Evolutionary conservation across 2,329 filamentous ascomycete genomes (phyloP), one percentile per base, ranked within the genome.

Genomic region (Monascus ruber): DNA sequence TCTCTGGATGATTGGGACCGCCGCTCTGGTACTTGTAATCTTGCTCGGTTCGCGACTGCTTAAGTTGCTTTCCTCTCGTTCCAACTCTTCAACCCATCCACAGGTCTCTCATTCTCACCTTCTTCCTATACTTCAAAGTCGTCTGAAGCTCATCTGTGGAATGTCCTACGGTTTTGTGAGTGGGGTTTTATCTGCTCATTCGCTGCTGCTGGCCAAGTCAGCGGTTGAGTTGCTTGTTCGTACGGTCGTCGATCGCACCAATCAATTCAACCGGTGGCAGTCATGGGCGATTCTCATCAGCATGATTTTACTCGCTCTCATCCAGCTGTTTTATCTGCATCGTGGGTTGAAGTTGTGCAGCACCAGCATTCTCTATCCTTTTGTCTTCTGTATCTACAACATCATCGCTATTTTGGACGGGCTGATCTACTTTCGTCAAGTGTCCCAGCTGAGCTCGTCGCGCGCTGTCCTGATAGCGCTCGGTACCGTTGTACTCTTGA

Each of bases 351-450:
- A 94, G 64, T 74, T 98, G 38, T 87, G 93, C 61, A 95, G 88
- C 39, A 96, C 91, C 24, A 94, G 86, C 53, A 83, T 96, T 45
- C 73, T 98, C 49, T 98, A 98, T 63, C 91, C 91, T 4, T 81
- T 96, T 51, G 88, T 96, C 31, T 98, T 98, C 65, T 98, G 91
- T 72, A 79, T 96, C 47, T 98, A 96, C 73, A 98, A 98, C 71
- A 94, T 98, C 55, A 88, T 96, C 55, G 91, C 91, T 48, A 98
- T 98, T 50, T 71, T 96, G 50, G 91, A 98, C 63, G 91, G 91
- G 27, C 73, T 98, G 50, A 94, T 98, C 53, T 98, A 96, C 65
- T 98, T 96, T 66, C 76, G 83, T 52, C 91, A 98, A 63, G 83
- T 82, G 38, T 81, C 86, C 47, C 74, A 84, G 40, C 77, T 98